Conservation (phyloP, 768 basidiomycete species). For the Macrolepiota fuliginosa region DNA sequence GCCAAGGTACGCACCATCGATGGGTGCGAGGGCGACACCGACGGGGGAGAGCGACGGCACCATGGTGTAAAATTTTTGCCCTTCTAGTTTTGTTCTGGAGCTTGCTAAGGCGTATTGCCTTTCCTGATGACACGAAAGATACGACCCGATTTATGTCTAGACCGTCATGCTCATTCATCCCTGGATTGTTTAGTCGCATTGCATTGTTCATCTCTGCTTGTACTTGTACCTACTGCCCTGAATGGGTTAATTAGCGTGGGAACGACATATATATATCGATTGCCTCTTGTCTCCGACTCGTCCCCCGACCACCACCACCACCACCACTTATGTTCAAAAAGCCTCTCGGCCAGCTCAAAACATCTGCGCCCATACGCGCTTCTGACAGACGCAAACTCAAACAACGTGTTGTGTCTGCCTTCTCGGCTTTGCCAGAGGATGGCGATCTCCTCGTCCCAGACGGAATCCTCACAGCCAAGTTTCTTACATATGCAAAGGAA, state of each 20-base stretch:
- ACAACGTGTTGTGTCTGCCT: slow-evolving; percentile 52
- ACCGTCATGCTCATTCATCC: not conserved
- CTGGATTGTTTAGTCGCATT: not conserved
- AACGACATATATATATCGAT: not conserved
- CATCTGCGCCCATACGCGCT: slow-evolving; percentile 69
- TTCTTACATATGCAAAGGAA: slow-evolving; percentile 61
- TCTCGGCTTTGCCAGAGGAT: slow-evolving; percentile 48
- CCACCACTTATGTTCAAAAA: slow-evolving; percentile 75
- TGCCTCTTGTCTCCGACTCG: not conserved
- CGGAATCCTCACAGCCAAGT: slow-evolving; percentile 65
- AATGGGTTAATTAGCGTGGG: not conserved
- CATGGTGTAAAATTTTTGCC: not conserved
- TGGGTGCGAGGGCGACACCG: not conserved
- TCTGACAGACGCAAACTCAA: slow-evolving; percentile 74
- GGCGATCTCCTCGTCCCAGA: slow-evolving; percentile 74
- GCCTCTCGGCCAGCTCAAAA: slow-evolving; percentile 64
- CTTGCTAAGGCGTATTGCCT: not conserved
- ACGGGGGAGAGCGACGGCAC: slow-evolving; percentile 1
- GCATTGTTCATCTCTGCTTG: not conserved
- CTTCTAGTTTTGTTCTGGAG: not conserved
- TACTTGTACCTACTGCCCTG: not conserved
- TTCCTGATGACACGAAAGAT: not conserved
- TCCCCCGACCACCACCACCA: not conserved
- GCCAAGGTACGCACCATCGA: slow-evolving; percentile 17
- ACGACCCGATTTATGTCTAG: not conserved